Base-by-base conservation (phyloP, 495 filamentous ascomycete species). In the Penicillium bovifimosum region DNA sequence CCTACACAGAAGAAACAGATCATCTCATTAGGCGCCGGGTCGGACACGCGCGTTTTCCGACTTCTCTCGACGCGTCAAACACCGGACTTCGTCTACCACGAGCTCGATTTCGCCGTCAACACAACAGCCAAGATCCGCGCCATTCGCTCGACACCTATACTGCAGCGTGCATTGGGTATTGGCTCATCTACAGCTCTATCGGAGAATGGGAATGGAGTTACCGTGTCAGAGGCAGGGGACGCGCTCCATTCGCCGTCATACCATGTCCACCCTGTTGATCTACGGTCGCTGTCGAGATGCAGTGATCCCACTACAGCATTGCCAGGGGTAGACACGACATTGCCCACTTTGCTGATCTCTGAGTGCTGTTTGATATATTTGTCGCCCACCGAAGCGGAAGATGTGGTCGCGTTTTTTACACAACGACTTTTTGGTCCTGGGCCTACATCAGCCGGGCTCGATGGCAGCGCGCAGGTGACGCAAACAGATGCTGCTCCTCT, bases 351-450 rank as follows among this genome's bases (percentile, higher is more conserved):
- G 11, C 59, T 97, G 33, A 76, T 97, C 9, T 96, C 90, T 0
- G 93, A 98, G 67, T 96, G 92, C 74, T 96, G 93, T 69, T 77
- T 98, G 20, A 85, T 90, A 55, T 98, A 98, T 65, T 79, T 98
- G 1, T 75, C 83, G 1, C 77, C 84, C 0, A 52, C 73, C 0
- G 76, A 81, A 28, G 86, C 89, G 1, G 70, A 72, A 39, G 63
- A 69, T 10, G 82, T 93, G 9, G 71, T 96, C n/a, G 55, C 74
- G 18, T 85, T 81, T 61, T 90, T 95, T 57, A 75, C 80, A 4
- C 66, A 75, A 13, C 35, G 72, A 87, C 42, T 70, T 76, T 45
- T 76, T 16, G 58, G 28, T n/a, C 11, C 47, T 8, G 27, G 20
- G n/a, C 61, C 6, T 35, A 41, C 9, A 11, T 9, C 31, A 14